phyloP scores from a whole-genome alignment of 495 filamentous ascomycete genomes.

The Talaromyces ruber region DNA sequence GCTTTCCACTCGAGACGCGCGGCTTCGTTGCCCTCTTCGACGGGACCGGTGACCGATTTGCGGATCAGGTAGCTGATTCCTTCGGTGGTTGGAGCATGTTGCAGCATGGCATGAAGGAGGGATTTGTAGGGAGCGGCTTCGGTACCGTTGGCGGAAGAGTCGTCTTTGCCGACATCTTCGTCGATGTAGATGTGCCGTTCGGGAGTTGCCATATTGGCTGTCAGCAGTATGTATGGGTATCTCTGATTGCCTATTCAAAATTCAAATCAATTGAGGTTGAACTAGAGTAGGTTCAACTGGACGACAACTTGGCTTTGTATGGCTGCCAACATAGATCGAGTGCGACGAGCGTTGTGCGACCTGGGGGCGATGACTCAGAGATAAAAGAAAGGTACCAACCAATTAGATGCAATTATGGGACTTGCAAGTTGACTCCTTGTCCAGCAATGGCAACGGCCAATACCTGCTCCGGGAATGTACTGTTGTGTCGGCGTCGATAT shows the following conservation, averaged over 20 bases:
- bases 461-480: not conserved
- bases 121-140: constrained; percentile 73
- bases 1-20: constrained; percentile 64
- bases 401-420: not conserved
- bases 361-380: not conserved
- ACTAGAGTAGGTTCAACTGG: not conserved
- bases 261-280: not conserved
- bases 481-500: not conserved
- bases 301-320: not conserved
- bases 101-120: constrained; percentile 65
- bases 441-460: not conserved
- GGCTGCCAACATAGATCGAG: not conserved
- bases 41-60: constrained; percentile 48
- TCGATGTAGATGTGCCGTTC: constrained; percentile 58
- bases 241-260: not conserved
- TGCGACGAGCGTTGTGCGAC: not conserved
- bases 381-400: not conserved
- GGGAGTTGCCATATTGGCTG: constrained; percentile 1
- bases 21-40: constrained; percentile 36
- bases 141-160: constrained; percentile 55
- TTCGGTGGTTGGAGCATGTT: constrained; percentile 50
- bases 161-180: constrained; percentile 68
- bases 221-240: not conserved
- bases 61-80: constrained; percentile 57
- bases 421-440: not conserved